Conservation (phyloP, 2,329 filamentous ascomycete genomes). For the Aspergillus aculeatinus region DNA sequence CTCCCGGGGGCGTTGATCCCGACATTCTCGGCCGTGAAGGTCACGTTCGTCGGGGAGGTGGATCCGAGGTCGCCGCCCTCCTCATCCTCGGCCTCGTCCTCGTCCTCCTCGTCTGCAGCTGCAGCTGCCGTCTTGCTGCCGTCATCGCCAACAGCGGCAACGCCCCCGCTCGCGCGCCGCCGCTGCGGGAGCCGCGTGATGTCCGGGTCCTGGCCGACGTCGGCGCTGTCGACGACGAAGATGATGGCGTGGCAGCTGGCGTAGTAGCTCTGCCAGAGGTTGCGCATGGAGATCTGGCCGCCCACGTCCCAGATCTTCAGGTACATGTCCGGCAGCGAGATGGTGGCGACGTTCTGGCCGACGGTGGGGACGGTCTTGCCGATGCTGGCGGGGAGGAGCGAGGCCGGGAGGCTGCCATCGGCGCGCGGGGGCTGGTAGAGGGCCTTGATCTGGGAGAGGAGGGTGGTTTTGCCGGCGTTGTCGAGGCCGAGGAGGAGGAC, state of each 20-base stretch:
- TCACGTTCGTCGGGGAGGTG: too few relatives aligned
- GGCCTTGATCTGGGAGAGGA: slow-evolving; percentile 93
- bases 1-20: slow-evolving; percentile 37
- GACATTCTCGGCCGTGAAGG: slow-evolving; percentile 35
- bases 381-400: slow-evolving; percentile 54
- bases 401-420: slow-evolving; percentile 18
- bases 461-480: slow-evolving; percentile 97
- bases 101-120: not conserved
- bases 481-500: slow-evolving; percentile 95
- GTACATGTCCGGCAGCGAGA: slow-evolving; percentile 90
- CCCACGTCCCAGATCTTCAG: slow-evolving; percentile 98
- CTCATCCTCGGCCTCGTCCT: not conserved
- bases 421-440: slow-evolving; percentile 57
- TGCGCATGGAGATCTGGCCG: slow-evolving; percentile 83
- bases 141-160: slow-evolving; percentile 23
- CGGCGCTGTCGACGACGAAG: slow-evolving; percentile 94
- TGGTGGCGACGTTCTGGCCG: slow-evolving; percentile 92
- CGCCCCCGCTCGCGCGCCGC: slow-evolving; percentile 30
- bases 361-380: slow-evolving; percentile 92
- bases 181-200: slow-evolving; percentile 52
- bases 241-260: slow-evolving; percentile 91
- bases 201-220: slow-evolving; percentile 77
- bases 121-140: slow-evolving; percentile 14
- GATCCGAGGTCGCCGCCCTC: not conserved
- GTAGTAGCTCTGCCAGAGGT: slow-evolving; percentile 96